Conservation (phyloP, 129 eudicot genomes). For the Solidago caesia region DNA sequence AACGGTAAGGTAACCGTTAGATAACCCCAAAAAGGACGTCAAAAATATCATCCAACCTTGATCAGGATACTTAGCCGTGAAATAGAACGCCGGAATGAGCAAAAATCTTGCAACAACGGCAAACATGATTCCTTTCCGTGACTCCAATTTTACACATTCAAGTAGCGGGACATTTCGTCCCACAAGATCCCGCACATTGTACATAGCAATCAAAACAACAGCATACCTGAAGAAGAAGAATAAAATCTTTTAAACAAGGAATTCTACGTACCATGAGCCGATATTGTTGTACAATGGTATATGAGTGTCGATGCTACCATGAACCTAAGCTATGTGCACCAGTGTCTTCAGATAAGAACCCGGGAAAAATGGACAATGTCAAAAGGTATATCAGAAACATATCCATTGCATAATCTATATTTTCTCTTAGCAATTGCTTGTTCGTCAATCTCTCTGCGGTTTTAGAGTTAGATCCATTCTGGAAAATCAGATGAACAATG, state of each 20-base stretch:
- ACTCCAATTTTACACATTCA: conserved; percentile 32
- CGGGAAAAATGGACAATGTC: conserved; percentile 45
- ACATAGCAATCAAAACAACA: conserved; percentile 43
- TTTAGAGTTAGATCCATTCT: conserved; percentile 32
- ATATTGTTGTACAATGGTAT: not conserved
- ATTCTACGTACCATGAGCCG: not conserved
- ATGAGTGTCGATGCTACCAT: conserved; percentile 29
- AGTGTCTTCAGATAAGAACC: conserved; percentile 48
- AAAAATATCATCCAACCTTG: conserved; percentile 50
- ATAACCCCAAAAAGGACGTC: conserved; percentile 44
- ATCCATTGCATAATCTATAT: conserved; percentile 39
- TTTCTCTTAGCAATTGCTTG: conserved; percentile 32
- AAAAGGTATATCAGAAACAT: conserved; percentile 40
- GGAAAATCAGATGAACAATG: conserved; percentile 15
- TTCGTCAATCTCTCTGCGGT: conserved; percentile 33
- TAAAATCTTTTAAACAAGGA: not conserved
- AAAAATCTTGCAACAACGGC: conserved; percentile 36
- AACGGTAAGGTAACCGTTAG: conserved; percentile 49
- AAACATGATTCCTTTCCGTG: conserved; percentile 36
- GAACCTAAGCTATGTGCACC: conserved; percentile 44
- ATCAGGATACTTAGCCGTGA: conserved; percentile 45
- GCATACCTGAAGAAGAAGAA: conserved; percentile 30
- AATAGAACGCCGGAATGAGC: conserved; percentile 48
- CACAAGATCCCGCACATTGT: conserved; percentile 41
- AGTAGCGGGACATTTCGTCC: conserved; percentile 40